Evolutionary conservation across 192 early-diverging fungal species (phyloP).

Genomic region (Anaeromyces robustus): DNA sequence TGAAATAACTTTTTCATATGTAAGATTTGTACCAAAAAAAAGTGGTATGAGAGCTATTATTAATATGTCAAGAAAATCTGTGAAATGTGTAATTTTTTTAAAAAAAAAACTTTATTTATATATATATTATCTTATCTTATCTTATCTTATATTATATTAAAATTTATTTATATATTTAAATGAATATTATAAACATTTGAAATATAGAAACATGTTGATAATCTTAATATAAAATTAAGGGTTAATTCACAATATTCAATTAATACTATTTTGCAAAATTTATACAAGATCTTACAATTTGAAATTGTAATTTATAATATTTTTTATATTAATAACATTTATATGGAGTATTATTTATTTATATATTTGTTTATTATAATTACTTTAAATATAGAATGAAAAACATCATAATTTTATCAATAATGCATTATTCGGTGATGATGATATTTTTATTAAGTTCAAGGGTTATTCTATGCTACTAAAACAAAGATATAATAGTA

Average conservation of each 20-base stretch:
- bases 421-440: neutral
- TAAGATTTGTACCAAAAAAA: neutral
- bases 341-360: too few species aligned
- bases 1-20: neutral
- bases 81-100: neutral
- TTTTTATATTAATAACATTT: too few species aligned
- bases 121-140: too few species aligned
- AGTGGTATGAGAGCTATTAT: neutral
- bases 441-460: neutral
- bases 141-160: too few species aligned
- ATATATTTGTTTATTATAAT: too few species aligned
- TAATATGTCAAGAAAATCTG: neutral
- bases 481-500: neutral
- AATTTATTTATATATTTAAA: too few species aligned
- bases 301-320: neutral
- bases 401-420: neutral
- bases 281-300: neutral
- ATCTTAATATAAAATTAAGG: too few species aligned
- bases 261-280: neutral
- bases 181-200: too few species aligned
- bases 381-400: neutral
- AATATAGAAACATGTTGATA: too few species aligned
- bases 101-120: too few species aligned
- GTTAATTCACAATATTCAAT: neutral
- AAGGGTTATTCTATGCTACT: neutral